Evolutionary conservation across 1,139 yeast species (phyloP), one percentile per base, ranked within the genome.

Genomic region (Blastobotrys petasosporus): DNA sequence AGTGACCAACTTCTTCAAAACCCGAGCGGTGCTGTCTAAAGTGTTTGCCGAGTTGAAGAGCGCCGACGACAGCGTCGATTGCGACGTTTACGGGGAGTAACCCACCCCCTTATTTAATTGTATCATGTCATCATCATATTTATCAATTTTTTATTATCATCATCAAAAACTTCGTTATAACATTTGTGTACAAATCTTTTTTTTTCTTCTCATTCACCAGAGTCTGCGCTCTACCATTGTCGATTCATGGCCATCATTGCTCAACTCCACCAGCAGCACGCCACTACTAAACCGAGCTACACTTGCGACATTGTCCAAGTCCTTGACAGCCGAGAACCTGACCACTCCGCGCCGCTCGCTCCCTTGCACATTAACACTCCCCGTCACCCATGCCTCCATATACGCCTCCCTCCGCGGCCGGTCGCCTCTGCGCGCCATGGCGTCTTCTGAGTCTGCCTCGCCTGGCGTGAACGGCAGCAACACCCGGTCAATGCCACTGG

Each of bases 1-100:
- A 49, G 79, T 92, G 28, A 68, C 80, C 37, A 92, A 92, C 61
- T 73, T 92, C 58, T 78, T 81, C 56, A 85, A 84, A 50, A 76
- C 92, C 50, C 76, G 90, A 51, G 73, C 71, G 34, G 82, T 88
- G 32, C 70, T 92, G 12, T 31, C 33, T 10, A 42, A 33, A 10
- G 50, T 53, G 28, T 48, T 53, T 38, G 38, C 34, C 12, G 44
- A 51, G 44, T 39, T 51, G 17, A 16, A 23, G 23, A 30, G n/a
- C 34, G 10, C 16, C 29, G 17, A 25, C 17, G 11, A 25, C 13
- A 20, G 39, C 17, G 16, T 13, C 34, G 10, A 10, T 15, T 12
- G 34, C 17, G 16, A 16, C 17, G 34, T 10, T 32, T 12, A 7
- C 10, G 34, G n/a, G 10, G 34, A 32, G 10, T 32, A 16, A 16